Percentiles rank a stretch among this genome's conserved stretches.
phyloP scores from a whole-genome alignment of 2,329 filamentous ascomycete species.

The Fusarium foetens region DNA sequence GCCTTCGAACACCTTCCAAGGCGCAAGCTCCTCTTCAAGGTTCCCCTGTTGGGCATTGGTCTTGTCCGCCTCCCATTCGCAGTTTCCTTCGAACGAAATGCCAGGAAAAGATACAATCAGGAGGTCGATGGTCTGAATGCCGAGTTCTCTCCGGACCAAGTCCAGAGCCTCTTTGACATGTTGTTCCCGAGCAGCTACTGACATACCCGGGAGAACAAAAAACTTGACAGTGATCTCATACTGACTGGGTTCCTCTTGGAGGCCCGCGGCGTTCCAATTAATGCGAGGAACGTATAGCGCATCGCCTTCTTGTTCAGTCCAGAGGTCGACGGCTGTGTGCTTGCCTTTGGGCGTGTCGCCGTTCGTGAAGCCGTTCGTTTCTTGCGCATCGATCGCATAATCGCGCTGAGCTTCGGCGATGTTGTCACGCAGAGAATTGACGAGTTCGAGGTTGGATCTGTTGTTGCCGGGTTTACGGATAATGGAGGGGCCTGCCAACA shows the following conservation, averaged over 20 bases:
- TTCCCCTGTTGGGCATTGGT: constrained; percentile 69
- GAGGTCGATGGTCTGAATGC: constrained; percentile 80
- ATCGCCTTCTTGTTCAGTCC: constrained; percentile 73
- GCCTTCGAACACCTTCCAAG: too few species aligned
- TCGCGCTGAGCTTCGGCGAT: constrained; percentile 79
- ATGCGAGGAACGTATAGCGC: constrained; percentile 81
- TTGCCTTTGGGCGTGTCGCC: constrained; percentile 42
- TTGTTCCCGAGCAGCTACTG: constrained; percentile 69
- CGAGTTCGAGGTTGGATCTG: constrained; percentile 93
- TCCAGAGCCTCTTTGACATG: constrained; percentile 83
- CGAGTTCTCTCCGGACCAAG: constrained; percentile 82
- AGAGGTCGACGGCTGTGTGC: constrained; percentile 56
- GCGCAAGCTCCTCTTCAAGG: constrained; percentile 73
- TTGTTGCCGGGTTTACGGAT: constrained; percentile 78
- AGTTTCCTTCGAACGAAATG: constrained; percentile 92
- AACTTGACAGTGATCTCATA: constrained; percentile 97
- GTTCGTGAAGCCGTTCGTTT: constrained; percentile 49
- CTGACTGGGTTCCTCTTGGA: constrained; percentile 82
- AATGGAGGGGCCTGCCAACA: constrained; percentile 84
- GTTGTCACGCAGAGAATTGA: constrained; percentile 86
- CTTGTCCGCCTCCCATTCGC: constrained; percentile 79
- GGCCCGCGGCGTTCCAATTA: constrained; percentile 74
- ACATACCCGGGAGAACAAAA: constrained; percentile 84
- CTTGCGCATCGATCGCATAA: constrained; percentile 52
- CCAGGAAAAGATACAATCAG: constrained; percentile 94